phyloP scores from a whole-genome alignment of 208 protist species.

The Sergeia podlipaevii region DNA sequence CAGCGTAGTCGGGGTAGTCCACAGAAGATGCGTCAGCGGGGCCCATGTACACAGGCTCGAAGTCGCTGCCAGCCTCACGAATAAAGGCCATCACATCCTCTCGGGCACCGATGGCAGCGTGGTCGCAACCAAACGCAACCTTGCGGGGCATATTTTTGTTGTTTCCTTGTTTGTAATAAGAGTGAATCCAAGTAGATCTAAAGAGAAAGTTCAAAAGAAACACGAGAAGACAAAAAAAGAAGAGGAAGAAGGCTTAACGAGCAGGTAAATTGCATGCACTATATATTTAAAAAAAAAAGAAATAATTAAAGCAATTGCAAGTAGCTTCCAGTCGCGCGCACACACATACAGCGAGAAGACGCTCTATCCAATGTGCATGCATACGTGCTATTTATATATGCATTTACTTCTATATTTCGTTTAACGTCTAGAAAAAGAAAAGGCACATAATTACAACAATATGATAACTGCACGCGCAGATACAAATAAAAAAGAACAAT shows the following conservation, averaged over 20 bases:
- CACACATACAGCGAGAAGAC: no score
- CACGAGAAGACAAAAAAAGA: not conserved
- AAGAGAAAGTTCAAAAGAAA: conserved; percentile 1
- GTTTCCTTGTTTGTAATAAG: not conserved
- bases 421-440: no score
- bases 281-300: not conserved
- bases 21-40: conserved; percentile 39
- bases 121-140: conserved; percentile 89
- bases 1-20: conserved; percentile 95
- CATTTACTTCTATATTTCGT: no score
- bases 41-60: conserved; percentile 78
- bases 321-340: no score
- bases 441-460: no score
- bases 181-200: not conserved
- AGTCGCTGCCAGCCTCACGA: conserved; percentile 25
- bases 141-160: conserved; percentile 35
- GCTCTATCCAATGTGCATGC: no score
- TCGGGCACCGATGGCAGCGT: conserved; percentile 61
- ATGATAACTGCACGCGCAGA: no score
- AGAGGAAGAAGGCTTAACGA: not conserved
- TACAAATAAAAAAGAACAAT: not conserved
- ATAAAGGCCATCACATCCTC: conserved; percentile 71
- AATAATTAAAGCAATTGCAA: no score
- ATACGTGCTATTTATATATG: no score
- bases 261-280: not conserved